Base-by-base conservation (phyloP, 1,284 basidiomycete genomes). In the Austroboletus olivaceoglutinosus region DNA sequence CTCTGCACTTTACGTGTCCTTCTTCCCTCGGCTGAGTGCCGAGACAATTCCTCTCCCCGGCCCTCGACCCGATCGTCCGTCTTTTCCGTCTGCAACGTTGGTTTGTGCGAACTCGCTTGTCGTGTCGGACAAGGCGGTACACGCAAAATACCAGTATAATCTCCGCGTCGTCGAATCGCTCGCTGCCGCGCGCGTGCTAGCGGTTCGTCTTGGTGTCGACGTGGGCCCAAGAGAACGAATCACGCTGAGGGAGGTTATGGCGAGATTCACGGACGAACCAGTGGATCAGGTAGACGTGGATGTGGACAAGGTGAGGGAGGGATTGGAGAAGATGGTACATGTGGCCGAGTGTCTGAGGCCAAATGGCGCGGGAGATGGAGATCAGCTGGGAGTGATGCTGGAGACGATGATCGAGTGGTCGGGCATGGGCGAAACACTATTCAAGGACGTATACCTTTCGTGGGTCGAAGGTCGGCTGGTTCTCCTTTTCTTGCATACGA, bases 131-230 rank as follows among this genome's bases (percentile, higher is more conserved):
- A 93, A 93, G 67, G 83, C 84, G 3, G 77, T 87, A 53, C 82
- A 82, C 38, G 86, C 90, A 3, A 88, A 86, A 56, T 81, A 77
- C 45, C 78, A 84, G 41, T 94, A 94, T 74, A 95, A 95, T 67
- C 76, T 95, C 30, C 86, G 91, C 19, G 91, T 93, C 19, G 86
- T 94, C 18, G 93, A 95, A 70, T 89, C 86, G 0, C 82, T 92
- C 25, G 85, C 84, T 46, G 86, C 83, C 2, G 89, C 91, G 0
- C 78, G 88, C 15, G 75, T 92, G 7, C 77, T 95, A 12, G 82
- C 83, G 0, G 75, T 75, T 23, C 67, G 73, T 6, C 77, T 91
- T 31, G 77, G 74, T 0, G 65, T 86, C 22, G 39, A 63, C 1
- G 68, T 77, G 10, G 73, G 61, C 0, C 45, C 62, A 27, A 72